Evolutionary conservation across 169 alveolate species (phyloP).

Genomic region (Plasmodium cynomolgi): DNA sequence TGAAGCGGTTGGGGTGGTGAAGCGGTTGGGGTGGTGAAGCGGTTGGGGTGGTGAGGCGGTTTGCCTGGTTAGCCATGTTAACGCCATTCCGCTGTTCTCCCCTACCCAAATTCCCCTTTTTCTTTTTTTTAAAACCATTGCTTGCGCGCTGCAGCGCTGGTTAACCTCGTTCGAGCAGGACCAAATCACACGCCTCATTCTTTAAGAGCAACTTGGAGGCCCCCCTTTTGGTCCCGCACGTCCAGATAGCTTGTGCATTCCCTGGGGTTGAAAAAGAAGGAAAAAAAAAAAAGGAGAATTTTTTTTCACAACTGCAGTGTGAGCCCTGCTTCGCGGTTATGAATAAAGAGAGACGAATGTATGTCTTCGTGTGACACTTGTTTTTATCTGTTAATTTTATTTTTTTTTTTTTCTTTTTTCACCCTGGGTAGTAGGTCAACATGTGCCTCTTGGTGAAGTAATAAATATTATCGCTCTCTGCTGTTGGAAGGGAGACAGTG

Average conservation of each 20-base stretch:
- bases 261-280: background rate
- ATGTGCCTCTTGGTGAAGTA: constrained; percentile 57
- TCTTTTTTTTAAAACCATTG: background rate
- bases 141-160: background rate
- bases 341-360: background rate
- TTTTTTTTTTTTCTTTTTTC: background rate
- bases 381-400: background rate
- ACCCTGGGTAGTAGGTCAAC: constrained; percentile 72
- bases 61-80: background rate
- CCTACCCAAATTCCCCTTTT: background rate
- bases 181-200: background rate
- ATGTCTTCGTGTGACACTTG: background rate
- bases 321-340: background rate
- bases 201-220: background rate
- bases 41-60: background rate
- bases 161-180: background rate
- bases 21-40: background rate
- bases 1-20: too few species aligned
- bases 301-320: background rate
- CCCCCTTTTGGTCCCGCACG: background rate
- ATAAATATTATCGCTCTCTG: constrained; percentile 39
- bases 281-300: background rate
- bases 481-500: background rate
- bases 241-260: constrained; percentile 42
- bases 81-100: background rate